These are phyloP conservation scores for Daldinia decipiens DNA, from an alignment of 495 filamentous ascomycete genomes.

Conservation along the genomic window DNA sequence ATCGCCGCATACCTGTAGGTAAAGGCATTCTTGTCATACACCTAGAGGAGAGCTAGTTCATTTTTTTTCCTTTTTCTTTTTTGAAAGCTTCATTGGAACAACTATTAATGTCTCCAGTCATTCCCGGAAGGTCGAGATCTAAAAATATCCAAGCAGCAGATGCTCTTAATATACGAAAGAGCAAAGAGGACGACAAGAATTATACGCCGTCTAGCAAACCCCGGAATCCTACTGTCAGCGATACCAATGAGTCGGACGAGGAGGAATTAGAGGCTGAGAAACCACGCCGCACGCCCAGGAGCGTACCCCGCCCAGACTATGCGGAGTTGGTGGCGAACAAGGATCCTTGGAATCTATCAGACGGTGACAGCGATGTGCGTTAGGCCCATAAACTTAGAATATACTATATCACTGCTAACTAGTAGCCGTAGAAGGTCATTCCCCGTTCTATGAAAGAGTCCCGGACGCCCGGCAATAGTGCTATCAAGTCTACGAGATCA, in stretches of 20 bases:
- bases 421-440: constrained; percentile 12
- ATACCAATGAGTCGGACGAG: constrained; percentile 25
- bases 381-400: neutral
- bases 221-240: constrained; percentile 8
- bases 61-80: neutral
- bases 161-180: constrained; percentile 6
- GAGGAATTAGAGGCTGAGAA: constrained; percentile 30
- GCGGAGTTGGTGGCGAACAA: constrained; percentile 46
- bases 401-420: constrained; percentile 9
- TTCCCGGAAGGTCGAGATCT: constrained; percentile 36
- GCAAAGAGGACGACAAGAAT: constrained; percentile 34
- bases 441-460: constrained; percentile 29
- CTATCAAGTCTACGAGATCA: constrained; percentile 21
- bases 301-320: constrained; percentile 45
- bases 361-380: constrained; percentile 41
- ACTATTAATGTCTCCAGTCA: constrained; percentile 20
- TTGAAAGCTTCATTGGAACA: neutral
- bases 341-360: constrained; percentile 44
- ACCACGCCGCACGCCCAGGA: constrained; percentile 42
- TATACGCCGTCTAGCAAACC: constrained; percentile 29
- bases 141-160: constrained; percentile 24
- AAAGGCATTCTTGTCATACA: neutral
- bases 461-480: constrained; percentile 6
- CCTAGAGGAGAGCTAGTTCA: neutral
- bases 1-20: constrained; percentile 46